Evolutionary conservation across 2,329 filamentous ascomycete species (phyloP).

Genomic region (Alternaria arborescens): DNA sequence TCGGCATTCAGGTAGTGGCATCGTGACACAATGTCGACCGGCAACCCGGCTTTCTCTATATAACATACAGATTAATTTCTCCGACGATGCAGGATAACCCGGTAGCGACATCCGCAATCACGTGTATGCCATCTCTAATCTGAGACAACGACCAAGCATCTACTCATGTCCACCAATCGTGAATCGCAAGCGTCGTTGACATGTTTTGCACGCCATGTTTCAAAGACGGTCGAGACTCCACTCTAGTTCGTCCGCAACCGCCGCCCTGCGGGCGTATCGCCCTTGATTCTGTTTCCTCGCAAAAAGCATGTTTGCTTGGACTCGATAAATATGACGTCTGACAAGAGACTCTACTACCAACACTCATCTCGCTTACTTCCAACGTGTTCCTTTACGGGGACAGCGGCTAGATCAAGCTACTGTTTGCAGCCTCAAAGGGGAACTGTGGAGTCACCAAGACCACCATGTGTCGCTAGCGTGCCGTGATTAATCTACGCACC

Average conservation of each 20-base stretch:
- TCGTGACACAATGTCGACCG: background rate
- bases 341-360: background rate
- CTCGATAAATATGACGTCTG: background rate
- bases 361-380: slow-evolving; percentile 9
- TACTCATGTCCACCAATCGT: slow-evolving; percentile 34
- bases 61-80: slow-evolving; percentile 32
- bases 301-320: background rate
- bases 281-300: background rate
- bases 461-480: slow-evolving; percentile 31
- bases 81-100: slow-evolving; percentile 18
- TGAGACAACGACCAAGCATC: slow-evolving; percentile 24
- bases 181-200: slow-evolving; percentile 1
- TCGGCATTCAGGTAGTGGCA: background rate
- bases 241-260: slow-evolving; percentile 11
- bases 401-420: slow-evolving; percentile 5
- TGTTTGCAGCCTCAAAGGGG: slow-evolving; percentile 16
- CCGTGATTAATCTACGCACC: slow-evolving; percentile 43
- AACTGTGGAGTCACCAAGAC: slow-evolving; percentile 15
- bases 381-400: background rate
- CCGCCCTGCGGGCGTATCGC: slow-evolving; percentile 1
- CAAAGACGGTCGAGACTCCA: slow-evolving; percentile 14
- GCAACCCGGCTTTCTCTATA: slow-evolving; percentile 20
- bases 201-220: slow-evolving; percentile 22
- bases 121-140: slow-evolving; percentile 25
- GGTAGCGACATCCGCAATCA: slow-evolving; percentile 25